Evolutionary conservation across 2,329 filamentous ascomycete genomes (phyloP), one percentile per base, ranked within the genome.

Genomic region (Huntiella decipiens): DNA sequence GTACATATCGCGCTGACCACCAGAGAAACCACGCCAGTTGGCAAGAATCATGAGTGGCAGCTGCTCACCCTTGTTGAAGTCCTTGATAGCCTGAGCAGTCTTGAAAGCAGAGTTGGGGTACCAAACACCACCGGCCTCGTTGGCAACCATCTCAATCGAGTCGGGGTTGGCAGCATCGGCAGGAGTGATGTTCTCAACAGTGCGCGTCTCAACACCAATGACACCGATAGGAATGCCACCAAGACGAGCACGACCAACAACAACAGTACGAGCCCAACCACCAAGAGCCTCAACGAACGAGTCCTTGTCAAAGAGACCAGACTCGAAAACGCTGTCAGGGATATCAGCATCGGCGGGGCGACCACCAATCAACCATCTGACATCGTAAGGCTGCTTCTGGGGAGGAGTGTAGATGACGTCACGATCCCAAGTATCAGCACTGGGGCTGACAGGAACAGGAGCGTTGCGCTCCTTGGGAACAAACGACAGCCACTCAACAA

Each of bases 11-110:
- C 88, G 85, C 67, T 98, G 91, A 53, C 91, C 91, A 70, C 91
- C 91, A 54, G 91, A 98, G 84, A 98, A 98, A 70, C 91, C 91
- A 77, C 91, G 81, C 91, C 91, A 98, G 74, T 98, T 98, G 66
- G 91, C 91, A 53, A 98, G 77, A 60, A 98, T 98, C 86, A 98
- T 96, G 54, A 98, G 70, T 48, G 91, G 91, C 58, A 98, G 73
- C 68, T 98, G 91, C 67, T 98, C 91, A 61, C 91, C 91, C 54
- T 93, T 77, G 76, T 98, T 98, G 76, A 98, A 98, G 70, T 98
- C 91, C 57, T 82, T 86, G 67, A 98, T 93, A 47, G 91, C 91
- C 65, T 98, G 91, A 3, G 91, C 91, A 51, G 91, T 98, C 82
- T 98, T 98, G 79, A 88, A 98, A 17, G 91, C 91, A 8, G 88